Percentiles rank a stretch among this genome's conserved stretches.
These are phyloP conservation scores for Pelargonium myrrhifolium DNA, from an alignment of 441 rosid species.

Conservation along the genomic window DNA sequence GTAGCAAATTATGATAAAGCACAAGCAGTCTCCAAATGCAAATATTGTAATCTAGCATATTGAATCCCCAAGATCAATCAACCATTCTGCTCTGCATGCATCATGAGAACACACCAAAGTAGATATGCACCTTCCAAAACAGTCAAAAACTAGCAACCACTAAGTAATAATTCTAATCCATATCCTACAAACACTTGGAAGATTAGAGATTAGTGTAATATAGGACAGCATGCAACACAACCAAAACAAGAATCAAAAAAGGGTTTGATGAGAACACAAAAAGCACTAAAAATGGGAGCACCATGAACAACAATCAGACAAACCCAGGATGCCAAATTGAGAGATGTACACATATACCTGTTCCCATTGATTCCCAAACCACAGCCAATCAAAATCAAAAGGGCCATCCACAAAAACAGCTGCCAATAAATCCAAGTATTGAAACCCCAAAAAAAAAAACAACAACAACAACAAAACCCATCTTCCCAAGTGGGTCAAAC, in stretches of 20 bases:
- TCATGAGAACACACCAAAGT: neutral
- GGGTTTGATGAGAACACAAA: neutral
- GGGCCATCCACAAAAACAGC: neutral
- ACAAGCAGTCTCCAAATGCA: neutral
- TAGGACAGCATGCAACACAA: neutral
- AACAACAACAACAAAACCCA: neutral
- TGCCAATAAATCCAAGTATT: neutral
- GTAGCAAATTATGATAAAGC: neutral
- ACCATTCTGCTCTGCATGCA: slow-evolving; percentile 8
- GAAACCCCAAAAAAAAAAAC: neutral
- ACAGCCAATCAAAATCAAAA: slow-evolving; percentile 2
- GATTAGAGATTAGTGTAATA: neutral
- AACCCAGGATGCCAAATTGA: neutral
- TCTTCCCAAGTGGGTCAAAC: neutral
- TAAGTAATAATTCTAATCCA: neutral
- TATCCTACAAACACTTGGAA: neutral
- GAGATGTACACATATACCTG: too few species aligned
- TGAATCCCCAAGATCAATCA: neutral
- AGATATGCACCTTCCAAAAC: neutral
- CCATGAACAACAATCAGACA: neutral
- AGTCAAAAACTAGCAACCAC: neutral
- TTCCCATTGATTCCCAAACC: neutral
- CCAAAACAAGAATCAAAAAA: neutral
- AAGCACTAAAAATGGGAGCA: neutral
- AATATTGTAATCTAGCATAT: too few species aligned